phyloP scores from a whole-genome alignment of 495 filamentous ascomycete genomes.

The Aeminium ludgeri region DNA sequence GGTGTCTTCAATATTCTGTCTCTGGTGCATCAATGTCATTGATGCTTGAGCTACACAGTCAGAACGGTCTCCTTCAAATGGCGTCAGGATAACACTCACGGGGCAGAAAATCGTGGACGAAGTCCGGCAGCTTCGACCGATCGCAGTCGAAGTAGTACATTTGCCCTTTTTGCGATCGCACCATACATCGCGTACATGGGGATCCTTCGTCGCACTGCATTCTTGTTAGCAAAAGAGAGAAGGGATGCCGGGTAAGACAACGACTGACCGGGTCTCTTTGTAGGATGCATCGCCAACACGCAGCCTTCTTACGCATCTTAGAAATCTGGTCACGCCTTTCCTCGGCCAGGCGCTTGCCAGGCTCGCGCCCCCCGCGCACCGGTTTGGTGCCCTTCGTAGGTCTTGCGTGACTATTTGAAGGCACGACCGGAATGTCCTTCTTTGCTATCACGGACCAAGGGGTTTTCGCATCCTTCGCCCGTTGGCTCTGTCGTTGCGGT shows the following conservation, averaged over 20 bases:
- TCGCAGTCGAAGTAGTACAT: slow-evolving; percentile 19
- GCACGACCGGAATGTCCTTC: neutral
- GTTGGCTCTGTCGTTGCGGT: too few species aligned
- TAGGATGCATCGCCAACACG: slow-evolving; percentile 24
- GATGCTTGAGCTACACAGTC: slow-evolving; percentile 7
- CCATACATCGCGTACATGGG: slow-evolving; percentile 20
- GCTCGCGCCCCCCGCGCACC: slow-evolving; percentile 2
- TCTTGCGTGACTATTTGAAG: too few species aligned
- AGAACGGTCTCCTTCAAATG: neutral
- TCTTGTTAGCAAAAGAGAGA: slow-evolving; percentile 3
- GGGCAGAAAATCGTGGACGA: slow-evolving; percentile 20
- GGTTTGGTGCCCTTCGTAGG: neutral
- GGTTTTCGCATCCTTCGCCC: too few species aligned
- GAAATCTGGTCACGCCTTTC: slow-evolving; percentile 2
- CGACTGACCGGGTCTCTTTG: slow-evolving; percentile 22
- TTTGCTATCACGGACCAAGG: too few species aligned
- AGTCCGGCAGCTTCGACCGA: slow-evolving; percentile 20
- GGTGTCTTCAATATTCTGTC: slow-evolving; percentile 20
- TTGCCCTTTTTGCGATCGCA: slow-evolving; percentile 13
- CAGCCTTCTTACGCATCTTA: slow-evolving; percentile 20
- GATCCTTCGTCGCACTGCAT: slow-evolving; percentile 21
- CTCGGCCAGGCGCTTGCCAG: neutral
- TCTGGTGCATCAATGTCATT: slow-evolving; percentile 23
- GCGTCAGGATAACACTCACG: slow-evolving; percentile 7
- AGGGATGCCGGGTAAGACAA: neutral